Evolutionary conservation across 225 moss, liverwort and hornwort species (phyloP), one percentile per base, ranked within the genome.

Genomic region (Neckera pumila): DNA sequence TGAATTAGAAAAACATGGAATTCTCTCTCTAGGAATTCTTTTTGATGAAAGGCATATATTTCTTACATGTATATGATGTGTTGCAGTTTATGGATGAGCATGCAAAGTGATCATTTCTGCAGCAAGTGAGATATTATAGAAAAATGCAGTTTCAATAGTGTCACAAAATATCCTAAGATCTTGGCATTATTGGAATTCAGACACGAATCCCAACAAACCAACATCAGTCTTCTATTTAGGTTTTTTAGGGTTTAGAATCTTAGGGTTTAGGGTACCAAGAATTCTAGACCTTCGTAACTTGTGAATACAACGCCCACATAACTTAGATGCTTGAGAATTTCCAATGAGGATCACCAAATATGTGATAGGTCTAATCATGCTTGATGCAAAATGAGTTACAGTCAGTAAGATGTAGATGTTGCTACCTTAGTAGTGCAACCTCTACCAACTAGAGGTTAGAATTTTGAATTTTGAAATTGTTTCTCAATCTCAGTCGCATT

Each of bases 21-120:
- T 66, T 66, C 36, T 66, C 36, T n/a, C 36, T 66, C 20, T 36
- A 36, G 20, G 36, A 66, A 18, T 36, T 36, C 11, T 11, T 66
- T 36, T n/a, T 20, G 36, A 11, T 66, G 5, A 20, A 20, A 66
- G 6, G 66, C 20, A 11, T 20, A 11, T 36, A 11, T 20, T 20
- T 20, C 20, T 82, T 79, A 65, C 86, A 96, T 93, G 93, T 97
- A 9, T 95, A 93, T 53, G 96, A 97, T 93, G 96, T 96, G 75
- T 94, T 92, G 33, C 89, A 89, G 81, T 96, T 94, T 74, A 85
- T 93, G 30, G 92, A 97, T 45, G 94, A 97, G 73, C 96, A 96
- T 93, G 94, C 13, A 91, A 93, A 80, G 95, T 96, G 34, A 93
- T 97, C 54, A 90, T 90, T 51, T 92, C 94, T 49, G 89, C 96